These are phyloP conservation scores for Chalciporus piperatoides DNA, from an alignment of 1,284 basidiomycete species.

Conservation along the genomic window DNA sequence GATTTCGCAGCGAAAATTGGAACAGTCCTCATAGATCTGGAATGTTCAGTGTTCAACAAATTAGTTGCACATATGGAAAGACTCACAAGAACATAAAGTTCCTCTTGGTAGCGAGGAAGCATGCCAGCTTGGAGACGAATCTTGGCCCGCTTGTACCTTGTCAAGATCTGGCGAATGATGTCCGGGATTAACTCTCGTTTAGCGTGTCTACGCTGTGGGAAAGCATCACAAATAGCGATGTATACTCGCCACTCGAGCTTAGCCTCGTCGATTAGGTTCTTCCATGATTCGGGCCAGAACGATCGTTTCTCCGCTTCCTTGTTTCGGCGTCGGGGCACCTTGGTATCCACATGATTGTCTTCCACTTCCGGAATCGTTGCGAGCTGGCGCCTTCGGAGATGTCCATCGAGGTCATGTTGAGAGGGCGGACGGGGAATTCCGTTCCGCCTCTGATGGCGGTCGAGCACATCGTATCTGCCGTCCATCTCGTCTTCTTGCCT, in stretches of 20 bases:
- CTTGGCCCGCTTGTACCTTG: not conserved
- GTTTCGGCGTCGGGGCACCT: too few species aligned
- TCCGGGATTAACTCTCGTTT: not conserved
- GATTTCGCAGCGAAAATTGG: not conserved
- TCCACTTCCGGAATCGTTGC: too few species aligned
- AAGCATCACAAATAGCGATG: not conserved
- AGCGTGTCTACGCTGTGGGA: not conserved
- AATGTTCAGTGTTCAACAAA: not conserved
- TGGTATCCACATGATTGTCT: too few species aligned
- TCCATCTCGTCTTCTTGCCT: too few species aligned
- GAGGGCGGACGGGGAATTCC: not conserved
- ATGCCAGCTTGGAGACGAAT: not conserved
- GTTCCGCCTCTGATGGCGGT: not conserved
- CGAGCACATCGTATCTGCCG: too few species aligned
- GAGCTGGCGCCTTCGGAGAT: too few species aligned
- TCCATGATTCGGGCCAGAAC: not conserved
- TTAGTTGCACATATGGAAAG: too few species aligned
- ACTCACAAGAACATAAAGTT: not conserved
- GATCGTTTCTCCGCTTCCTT: not conserved
- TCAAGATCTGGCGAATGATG: not conserved
- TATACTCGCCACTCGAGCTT: not conserved
- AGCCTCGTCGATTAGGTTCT: not conserved
- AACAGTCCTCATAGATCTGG: not conserved
- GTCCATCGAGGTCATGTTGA: not conserved
- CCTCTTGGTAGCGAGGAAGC: not conserved